phyloP scores from a whole-genome alignment of 768 basidiomycete genomes.

The Scleroderma bovista region DNA sequence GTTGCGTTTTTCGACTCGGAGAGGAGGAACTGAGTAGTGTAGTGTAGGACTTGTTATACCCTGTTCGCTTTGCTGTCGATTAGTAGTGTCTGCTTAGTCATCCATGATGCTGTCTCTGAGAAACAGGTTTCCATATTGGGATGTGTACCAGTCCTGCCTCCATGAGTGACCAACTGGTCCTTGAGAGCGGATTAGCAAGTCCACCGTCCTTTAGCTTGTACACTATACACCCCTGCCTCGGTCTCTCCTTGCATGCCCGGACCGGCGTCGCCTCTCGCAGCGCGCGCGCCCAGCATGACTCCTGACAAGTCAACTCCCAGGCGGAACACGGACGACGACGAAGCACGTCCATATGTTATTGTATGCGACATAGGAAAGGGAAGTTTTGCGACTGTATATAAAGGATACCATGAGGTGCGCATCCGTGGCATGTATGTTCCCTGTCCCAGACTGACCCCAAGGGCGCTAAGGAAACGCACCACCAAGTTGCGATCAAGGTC shows the following conservation, averaged over 20 bases:
- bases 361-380: constrained; percentile 79
- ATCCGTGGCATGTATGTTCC: neutral
- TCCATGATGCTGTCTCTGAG: constrained; percentile 9
- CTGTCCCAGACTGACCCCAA: neutral
- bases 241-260: constrained; percentile 14
- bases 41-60: neutral
- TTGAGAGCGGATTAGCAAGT: constrained; percentile 23
- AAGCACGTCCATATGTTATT: constrained; percentile 73
- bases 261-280: constrained; percentile 13
- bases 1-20: constrained; percentile 77
- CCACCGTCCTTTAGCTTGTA: constrained; percentile 3
- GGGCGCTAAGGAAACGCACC: constrained; percentile 58
- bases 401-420: constrained; percentile 84
- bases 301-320: constrained; percentile 21
- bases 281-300: constrained; percentile 19
- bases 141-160: constrained; percentile 13
- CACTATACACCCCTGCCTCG: constrained; percentile 4
- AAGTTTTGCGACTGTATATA: constrained; percentile 94
- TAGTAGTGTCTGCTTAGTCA: constrained; percentile 15
- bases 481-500: constrained; percentile 89
- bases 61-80: neutral
- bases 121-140: constrained; percentile 23
- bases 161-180: constrained; percentile 7
- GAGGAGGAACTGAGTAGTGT: constrained; percentile 5
- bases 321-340: constrained; percentile 53